Evolutionary conservation across 2,329 filamentous ascomycete genomes (phyloP).

Genomic region (Stachybotrys chlorohalonatus): DNA sequence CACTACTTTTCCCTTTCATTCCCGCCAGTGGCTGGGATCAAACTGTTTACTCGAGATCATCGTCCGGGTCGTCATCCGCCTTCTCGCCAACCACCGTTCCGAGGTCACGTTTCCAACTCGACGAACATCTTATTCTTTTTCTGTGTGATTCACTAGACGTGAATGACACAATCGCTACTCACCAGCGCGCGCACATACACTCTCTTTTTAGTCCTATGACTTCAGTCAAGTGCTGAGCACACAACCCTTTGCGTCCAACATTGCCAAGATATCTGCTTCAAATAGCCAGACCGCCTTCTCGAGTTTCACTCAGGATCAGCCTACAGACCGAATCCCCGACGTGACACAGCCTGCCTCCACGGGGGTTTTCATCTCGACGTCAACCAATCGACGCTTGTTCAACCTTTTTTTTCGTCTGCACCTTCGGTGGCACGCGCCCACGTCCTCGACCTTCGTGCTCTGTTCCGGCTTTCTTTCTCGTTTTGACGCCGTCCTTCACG

Average conservation of each 20-base stretch:
- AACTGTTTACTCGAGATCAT: not conserved
- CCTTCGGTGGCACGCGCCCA: not conserved
- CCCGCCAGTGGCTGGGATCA: not conserved
- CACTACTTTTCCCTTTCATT: not conserved
- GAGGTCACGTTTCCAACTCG: not conserved
- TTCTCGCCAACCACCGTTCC: not conserved
- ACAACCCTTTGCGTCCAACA: not conserved
- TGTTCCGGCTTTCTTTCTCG: not conserved
- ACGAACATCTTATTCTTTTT: not conserved
- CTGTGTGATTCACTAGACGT: slow-evolving; percentile 5
- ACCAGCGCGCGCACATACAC: not conserved
- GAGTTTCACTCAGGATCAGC: not conserved
- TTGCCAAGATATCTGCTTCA: not conserved
- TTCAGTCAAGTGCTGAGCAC: not conserved
- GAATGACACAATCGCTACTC: not conserved
- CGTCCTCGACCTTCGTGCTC: not conserved
- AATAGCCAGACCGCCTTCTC: not conserved
- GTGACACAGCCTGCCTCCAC: not conserved
- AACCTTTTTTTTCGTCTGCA: not conserved
- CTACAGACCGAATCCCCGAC: too few species aligned
- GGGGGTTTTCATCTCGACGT: not conserved
- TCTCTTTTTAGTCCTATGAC: not conserved
- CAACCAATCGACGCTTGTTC: not conserved
- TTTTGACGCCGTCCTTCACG: not conserved
- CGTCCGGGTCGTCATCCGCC: not conserved